Percentiles rank a stretch among this genome's conserved stretches.
Evolutionary conservation across 2,329 filamentous ascomycete species (phyloP).

Genomic region (Ilyonectria sp.): DNA sequence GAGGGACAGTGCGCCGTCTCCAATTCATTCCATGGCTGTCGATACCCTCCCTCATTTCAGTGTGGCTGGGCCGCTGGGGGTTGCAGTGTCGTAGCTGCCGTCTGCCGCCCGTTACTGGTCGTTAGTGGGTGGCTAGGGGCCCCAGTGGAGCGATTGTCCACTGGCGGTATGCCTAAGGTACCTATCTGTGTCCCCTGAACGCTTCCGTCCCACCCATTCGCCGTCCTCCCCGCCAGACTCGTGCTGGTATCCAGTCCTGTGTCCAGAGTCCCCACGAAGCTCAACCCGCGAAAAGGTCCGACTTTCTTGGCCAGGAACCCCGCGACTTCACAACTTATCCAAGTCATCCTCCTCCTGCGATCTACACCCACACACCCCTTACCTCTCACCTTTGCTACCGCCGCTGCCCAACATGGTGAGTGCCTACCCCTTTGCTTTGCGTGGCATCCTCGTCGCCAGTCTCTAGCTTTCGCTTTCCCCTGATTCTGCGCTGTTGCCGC

Average conservation of each 20-base stretch:
- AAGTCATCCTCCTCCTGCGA: conserved; percentile 49
- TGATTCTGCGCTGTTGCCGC: conserved; percentile 33
- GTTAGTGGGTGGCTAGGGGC: neutral
- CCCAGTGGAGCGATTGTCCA: neutral
- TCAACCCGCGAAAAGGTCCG: conserved; percentile 50
- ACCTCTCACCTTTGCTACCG: conserved; percentile 39
- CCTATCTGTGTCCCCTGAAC: conserved; percentile 18
- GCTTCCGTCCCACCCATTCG: conserved; percentile 24
- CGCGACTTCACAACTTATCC: conserved; percentile 50
- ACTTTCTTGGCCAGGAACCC: conserved; percentile 49
- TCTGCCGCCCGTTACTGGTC: neutral
- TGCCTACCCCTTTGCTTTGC: conserved; percentile 23
- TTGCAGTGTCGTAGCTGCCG: neutral
- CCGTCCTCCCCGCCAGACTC: conserved; percentile 18
- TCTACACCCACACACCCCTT: conserved; percentile 44
- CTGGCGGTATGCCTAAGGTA: conserved; percentile 29
- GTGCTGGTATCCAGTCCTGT: conserved; percentile 14
- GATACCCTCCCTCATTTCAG: conserved; percentile 9
- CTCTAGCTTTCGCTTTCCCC: conserved; percentile 23
- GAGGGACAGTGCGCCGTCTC: conserved; percentile 11
- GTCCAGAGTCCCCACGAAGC: conserved; percentile 46
- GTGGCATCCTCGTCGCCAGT: conserved; percentile 15
- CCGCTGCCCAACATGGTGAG: conserved; percentile 50
- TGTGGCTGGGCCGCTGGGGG: conserved; percentile 13
- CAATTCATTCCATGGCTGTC: neutral